Conservation (phyloP, 148 eudicot species). For the Amaranthus palmeri region DNA sequence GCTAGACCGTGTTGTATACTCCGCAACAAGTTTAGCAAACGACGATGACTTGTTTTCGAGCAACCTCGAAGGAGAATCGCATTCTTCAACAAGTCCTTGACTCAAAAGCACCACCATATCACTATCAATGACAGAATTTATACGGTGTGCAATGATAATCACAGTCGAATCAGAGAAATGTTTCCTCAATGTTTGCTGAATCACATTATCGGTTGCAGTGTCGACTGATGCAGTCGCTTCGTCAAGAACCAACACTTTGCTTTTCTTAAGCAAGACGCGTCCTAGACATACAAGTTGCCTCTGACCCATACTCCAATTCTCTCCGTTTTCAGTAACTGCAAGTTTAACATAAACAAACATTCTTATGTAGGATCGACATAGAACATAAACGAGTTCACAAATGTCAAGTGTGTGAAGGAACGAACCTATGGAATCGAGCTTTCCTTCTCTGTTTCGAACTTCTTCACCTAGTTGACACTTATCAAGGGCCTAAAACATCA, state of each 20-base stretch:
- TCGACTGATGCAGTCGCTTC: constrained; percentile 49
- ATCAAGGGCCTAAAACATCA: constrained; percentile 61
- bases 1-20: constrained; percentile 36
- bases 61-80: constrained; percentile 57
- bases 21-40: constrained; percentile 76
- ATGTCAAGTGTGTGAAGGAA: not conserved
- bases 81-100: constrained; percentile 49
- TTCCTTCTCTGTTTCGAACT: constrained; percentile 66
- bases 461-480: constrained; percentile 90
- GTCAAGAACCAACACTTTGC: constrained; percentile 40
- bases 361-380: not conserved
- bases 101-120: constrained; percentile 64
- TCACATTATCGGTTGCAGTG: constrained; percentile 41
- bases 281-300: constrained; percentile 50
- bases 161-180: constrained; percentile 43
- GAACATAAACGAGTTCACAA: not conserved
- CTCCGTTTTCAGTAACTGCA: constrained; percentile 44
- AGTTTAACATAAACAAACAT: not conserved
- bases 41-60: constrained; percentile 62
- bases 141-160: constrained; percentile 39
- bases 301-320: constrained; percentile 56
- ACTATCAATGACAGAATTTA: constrained; percentile 62
- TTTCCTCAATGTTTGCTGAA: constrained; percentile 30
- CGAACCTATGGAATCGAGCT: constrained; percentile 74
- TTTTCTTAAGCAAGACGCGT: constrained; percentile 42